These are phyloP conservation scores for Hygrophila difformis DNA, from an alignment of 257 asterid species.

Conservation along the genomic window DNA sequence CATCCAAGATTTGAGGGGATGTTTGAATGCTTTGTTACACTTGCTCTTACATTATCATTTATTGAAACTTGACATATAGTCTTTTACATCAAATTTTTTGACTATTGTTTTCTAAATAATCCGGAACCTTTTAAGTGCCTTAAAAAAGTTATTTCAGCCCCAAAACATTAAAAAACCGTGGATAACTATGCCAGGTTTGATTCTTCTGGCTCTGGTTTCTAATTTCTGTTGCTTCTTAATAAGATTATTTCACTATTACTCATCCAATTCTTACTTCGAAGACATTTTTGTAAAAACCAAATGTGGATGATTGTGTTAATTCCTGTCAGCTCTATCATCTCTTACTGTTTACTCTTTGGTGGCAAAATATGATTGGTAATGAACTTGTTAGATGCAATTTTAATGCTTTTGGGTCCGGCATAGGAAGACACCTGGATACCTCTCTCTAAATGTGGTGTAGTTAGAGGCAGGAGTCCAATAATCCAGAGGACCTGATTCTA, in stretches of 20 bases:
- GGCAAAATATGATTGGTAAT: too few species aligned
- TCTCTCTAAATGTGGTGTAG: background rate
- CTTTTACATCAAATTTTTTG: slow-evolving; percentile 1
- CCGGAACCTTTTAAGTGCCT: slow-evolving; percentile 6
- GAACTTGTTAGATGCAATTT: too few species aligned
- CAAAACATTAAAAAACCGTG: background rate
- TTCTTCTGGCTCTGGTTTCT: background rate
- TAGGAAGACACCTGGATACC: slow-evolving; percentile 6
- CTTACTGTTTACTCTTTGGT: too few species aligned
- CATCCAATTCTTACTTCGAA: too few species aligned
- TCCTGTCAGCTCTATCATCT: too few species aligned
- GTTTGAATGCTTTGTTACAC: too few species aligned
- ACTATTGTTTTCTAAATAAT: slow-evolving; percentile 3
- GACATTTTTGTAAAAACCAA: too few species aligned
- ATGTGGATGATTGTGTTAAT: too few species aligned
- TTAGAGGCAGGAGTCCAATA: background rate
- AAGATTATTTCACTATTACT: too few species aligned
- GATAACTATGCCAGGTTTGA: background rate
- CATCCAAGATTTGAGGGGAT: background rate
- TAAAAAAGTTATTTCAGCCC: slow-evolving; percentile 2
- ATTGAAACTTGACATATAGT: background rate
- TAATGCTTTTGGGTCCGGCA: slow-evolving; percentile 1
- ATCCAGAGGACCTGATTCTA: slow-evolving; percentile 5
- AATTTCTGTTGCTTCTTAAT: too few species aligned
- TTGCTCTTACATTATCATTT: background rate